Conservation (phyloP, 192 early-diverging fungal genomes). For the Linderina pennispora region DNA sequence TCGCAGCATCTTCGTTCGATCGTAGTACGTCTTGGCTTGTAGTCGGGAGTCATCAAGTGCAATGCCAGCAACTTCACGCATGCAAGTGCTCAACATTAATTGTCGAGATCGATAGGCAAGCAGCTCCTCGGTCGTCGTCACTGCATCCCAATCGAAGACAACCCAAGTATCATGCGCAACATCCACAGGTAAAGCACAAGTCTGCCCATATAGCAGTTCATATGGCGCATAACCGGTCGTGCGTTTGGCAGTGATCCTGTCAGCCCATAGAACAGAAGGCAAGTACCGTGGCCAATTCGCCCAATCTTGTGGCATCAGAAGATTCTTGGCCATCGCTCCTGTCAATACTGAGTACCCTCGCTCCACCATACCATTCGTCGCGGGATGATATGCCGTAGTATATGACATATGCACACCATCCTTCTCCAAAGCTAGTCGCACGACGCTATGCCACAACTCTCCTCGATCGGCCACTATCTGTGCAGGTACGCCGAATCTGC, state of each 20-base stretch:
- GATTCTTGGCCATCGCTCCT: not conserved
- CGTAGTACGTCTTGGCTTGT: not conserved
- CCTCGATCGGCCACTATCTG: constrained; percentile 2
- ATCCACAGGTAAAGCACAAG: not conserved
- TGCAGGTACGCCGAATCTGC: not conserved
- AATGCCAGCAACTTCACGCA: not conserved
- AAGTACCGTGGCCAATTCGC: not conserved
- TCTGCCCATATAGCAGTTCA: not conserved
- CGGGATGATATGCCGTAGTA: constrained; percentile 1
- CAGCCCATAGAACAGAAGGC: constrained; percentile 1
- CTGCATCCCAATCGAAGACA: not conserved
- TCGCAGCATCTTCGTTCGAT: not conserved
- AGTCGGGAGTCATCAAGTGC: not conserved
- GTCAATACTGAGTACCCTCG: not conserved
- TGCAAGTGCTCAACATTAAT: not conserved
- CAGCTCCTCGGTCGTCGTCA: not conserved
- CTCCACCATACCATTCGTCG: constrained; percentile 1
- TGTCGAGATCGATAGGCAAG: not conserved
- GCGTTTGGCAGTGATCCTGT: not conserved
- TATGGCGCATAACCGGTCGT: constrained; percentile 1
- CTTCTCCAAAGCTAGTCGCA: not conserved
- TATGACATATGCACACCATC: constrained; percentile 1
- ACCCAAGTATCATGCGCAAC: not conserved
- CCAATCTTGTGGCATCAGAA: not conserved
- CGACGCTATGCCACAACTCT: constrained; percentile 1